Base-by-base conservation (phyloP, 495 filamentous ascomycete genomes). In the Mytilinidion resinicola region DNA sequence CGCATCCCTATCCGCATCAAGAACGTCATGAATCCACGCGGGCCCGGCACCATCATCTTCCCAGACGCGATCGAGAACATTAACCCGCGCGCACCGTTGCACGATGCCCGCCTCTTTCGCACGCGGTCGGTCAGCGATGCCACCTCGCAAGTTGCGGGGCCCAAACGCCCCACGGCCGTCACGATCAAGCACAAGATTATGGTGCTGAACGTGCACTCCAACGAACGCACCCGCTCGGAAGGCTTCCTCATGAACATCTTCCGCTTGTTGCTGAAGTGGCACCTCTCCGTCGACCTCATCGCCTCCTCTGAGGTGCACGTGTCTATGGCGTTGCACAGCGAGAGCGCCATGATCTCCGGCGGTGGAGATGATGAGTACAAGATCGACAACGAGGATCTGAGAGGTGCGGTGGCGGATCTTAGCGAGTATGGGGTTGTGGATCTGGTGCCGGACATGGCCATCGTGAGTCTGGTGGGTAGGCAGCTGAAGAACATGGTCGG, bases 401-500 rank as follows among this genome's bases (percentile, higher is more conserved):
- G 63, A 3, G 70, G 67, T 17, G 71, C 71, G 8, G 59, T 75
- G 30, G 72, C 77, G 47, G 88, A 95, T 54, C 76, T 98, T 12
- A 73, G 80, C 49, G 80, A 84, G 59, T 91, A 85, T 64, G 93
- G 93, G 1, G 83, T 85, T 10, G 89, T 97, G 12, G 90, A 93
- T 65, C 82, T 96, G 9, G 81, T 91, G 25, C 80, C 84, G 0
- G 79, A 88, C 58, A 95, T 98, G 87, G 86, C 90, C 2, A 98
- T 98, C 64, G 78, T 98, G 17, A 91, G 87, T 57, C 72, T 98
- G 39, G 90, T 98, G 0, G 93, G 93, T 11, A 86, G 84, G 48
- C 90, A 96, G 71, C 88, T 98, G 87, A 95, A 93, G 76, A 89
- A 90, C 63, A 91, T 96, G 85, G 76, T 90, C 44, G 93, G 93